Percentiles rank a stretch among this genome's conserved stretches.
Conservation (phyloP, 2,329 filamentous ascomycete species). For the Colletotrichum aenigma region DNA sequence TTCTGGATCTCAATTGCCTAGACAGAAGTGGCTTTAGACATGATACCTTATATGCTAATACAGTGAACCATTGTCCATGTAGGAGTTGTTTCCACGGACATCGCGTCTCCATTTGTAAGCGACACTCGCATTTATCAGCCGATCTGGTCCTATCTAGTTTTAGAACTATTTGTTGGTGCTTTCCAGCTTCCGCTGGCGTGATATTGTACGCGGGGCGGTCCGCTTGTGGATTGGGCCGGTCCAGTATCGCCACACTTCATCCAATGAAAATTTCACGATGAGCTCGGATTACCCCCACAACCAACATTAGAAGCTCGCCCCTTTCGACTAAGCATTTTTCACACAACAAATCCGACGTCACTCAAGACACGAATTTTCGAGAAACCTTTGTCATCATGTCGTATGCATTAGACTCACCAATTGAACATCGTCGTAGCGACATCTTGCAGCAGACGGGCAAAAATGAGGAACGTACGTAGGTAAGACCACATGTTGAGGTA, state of each 20-base stretch:
- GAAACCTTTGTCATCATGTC: neutral
- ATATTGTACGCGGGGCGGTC: neutral
- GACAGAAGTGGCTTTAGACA: accelerated
- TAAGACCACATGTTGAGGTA: neutral
- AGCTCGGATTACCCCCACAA: neutral
- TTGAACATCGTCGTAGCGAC: neutral
- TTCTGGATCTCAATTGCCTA: accelerated
- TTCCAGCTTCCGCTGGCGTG: neutral
- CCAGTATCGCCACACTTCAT: neutral
- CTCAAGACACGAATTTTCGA: neutral
- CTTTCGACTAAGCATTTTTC: neutral
- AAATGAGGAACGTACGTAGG: accelerated
- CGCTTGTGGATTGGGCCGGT: neutral
- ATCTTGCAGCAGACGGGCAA: neutral
- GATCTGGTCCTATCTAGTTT: neutral
- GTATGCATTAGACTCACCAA: accelerated
- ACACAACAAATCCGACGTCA: neutral
- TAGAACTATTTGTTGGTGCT: neutral
- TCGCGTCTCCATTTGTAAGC: neutral
- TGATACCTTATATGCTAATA: neutral
- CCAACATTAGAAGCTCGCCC: neutral
- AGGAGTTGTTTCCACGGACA: neutral
- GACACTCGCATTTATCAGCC: neutral
- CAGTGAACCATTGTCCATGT: neutral
- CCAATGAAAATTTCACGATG: neutral